Percentiles rank a stretch among this genome's conserved stretches.
phyloP scores from a whole-genome alignment of 345 rosid species.

The Raphanus sativus region DNA sequence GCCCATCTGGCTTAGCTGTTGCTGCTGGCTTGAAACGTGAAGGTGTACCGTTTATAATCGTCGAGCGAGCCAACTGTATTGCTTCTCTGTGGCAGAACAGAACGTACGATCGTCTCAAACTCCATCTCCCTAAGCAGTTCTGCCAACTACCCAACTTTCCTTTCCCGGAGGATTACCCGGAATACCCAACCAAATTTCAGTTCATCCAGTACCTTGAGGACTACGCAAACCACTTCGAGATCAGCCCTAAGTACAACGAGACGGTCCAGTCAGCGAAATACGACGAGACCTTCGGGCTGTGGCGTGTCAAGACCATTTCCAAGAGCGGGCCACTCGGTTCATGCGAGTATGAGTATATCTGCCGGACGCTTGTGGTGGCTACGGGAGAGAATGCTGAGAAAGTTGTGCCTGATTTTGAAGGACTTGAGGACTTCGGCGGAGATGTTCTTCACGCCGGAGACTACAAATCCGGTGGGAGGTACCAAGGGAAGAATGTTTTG shows the following conservation, averaged over 20 bases:
- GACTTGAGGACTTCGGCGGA: conserved; percentile 60
- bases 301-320: conserved; percentile 66
- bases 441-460: conserved; percentile 67
- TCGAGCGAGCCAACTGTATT: conserved; percentile 75
- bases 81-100: conserved; percentile 87
- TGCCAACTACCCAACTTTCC: conserved; percentile 67
- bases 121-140: conserved; percentile 84
- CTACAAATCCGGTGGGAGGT: conserved; percentile 68
- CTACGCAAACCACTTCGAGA: conserved; percentile 61
- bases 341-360: conserved; percentile 68
- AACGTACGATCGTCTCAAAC: conserved; percentile 82
- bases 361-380: conserved; percentile 84
- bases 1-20: conserved; percentile 79
- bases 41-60: conserved; percentile 75
- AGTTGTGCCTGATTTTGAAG: conserved; percentile 74
- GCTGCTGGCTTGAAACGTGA: conserved; percentile 63
- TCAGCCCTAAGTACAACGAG: conserved; percentile 64
- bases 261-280: conserved; percentile 70
- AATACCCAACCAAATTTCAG: conserved; percentile 73
- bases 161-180: conserved; percentile 67
- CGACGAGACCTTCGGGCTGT: conserved; percentile 61
- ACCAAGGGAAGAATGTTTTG: conserved; percentile 57
- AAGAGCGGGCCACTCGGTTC: conserved; percentile 34
- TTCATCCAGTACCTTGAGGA: conserved; percentile 70
- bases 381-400: conserved; percentile 90